Evolutionary conservation across 2,329 filamentous ascomycete genomes (phyloP).

Genomic region (Leptographium lundbergii): DNA sequence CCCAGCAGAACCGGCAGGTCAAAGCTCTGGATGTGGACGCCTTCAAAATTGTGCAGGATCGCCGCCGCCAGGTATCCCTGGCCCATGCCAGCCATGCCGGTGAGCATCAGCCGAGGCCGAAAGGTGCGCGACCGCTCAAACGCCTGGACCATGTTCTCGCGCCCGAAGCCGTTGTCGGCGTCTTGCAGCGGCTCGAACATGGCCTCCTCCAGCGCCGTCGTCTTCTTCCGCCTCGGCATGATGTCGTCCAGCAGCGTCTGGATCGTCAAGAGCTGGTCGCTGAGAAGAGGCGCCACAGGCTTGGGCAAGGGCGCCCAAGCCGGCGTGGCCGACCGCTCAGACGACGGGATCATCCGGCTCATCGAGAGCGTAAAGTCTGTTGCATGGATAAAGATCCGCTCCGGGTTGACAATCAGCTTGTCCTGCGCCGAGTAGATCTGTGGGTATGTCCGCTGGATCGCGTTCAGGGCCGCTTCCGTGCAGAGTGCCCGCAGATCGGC

Average conservation of each 20-base stretch:
- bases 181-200: conserved; percentile 81
- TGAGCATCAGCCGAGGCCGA: conserved; percentile 73
- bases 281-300: conserved; percentile 68
- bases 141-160: conserved; percentile 61
- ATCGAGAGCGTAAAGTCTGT: conserved; percentile 97
- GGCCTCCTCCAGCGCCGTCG: conserved; percentile 85
- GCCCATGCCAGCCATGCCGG: conserved; percentile 79
- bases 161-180: conserved; percentile 68
- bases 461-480: conserved; percentile 90
- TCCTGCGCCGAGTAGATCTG: conserved; percentile 89
- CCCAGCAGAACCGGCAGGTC: conserved; percentile 79
- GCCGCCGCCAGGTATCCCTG: conserved; percentile 81
- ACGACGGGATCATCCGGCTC: conserved; percentile 92
- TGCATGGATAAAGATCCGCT: conserved; percentile 72
- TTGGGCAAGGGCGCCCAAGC: conserved; percentile 71
- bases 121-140: conserved; percentile 86
- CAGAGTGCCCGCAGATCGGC: conserved; percentile 88
- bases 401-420: conserved; percentile 78
- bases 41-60: conserved; percentile 81
- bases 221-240: conserved; percentile 72
- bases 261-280: conserved; percentile 58
- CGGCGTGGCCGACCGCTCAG: conserved; percentile 76
- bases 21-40: conserved; percentile 87
- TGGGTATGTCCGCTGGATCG: conserved; percentile 88
- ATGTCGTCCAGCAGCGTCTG: conserved; percentile 58